phyloP scores from a whole-genome alignment of 768 basidiomycete species.

The Hygrophorus russula region DNA sequence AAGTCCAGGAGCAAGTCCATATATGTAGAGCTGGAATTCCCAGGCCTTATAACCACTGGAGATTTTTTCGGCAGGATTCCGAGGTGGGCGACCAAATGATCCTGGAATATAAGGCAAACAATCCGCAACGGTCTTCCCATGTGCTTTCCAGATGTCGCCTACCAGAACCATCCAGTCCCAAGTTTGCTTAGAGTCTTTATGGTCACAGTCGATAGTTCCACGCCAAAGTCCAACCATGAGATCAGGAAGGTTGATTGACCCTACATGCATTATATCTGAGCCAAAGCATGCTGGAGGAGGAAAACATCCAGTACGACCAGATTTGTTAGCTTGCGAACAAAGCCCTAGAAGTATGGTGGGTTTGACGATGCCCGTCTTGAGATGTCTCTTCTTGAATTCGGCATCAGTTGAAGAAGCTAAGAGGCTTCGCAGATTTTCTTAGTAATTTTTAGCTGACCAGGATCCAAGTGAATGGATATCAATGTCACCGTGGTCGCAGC shows the following conservation, averaged over 20 bases:
- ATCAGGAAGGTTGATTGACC: conserved; percentile 24
- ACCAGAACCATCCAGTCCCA: conserved; percentile 14
- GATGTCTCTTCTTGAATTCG: conserved; percentile 15
- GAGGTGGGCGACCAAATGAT: conserved; percentile 21
- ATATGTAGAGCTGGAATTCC: conserved; percentile 6
- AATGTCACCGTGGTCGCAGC: conserved; percentile 16
- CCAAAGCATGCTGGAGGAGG: background rate
- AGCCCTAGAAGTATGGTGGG: conserved; percentile 24
- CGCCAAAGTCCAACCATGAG: conserved; percentile 11
- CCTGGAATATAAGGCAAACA: conserved; percentile 14
- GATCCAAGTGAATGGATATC: conserved; percentile 7
- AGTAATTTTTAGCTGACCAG: conserved; percentile 7
- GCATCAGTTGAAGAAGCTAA: conserved; percentile 9
- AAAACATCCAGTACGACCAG: conserved; percentile 24
- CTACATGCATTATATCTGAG: conserved; percentile 33
- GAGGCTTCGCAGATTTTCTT: conserved; percentile 4
- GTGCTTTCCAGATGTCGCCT: conserved; percentile 13
- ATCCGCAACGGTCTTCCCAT: conserved; percentile 16
- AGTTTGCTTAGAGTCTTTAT: conserved; percentile 1
- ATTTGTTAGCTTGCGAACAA: conserved; percentile 16
- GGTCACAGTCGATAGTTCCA: conserved; percentile 16
- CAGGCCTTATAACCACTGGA: conserved; percentile 10
- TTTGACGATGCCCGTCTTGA: conserved; percentile 20
- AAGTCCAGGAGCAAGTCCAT: conserved; percentile 5
- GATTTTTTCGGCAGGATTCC: conserved; percentile 21